Percentiles rank a stretch among this genome's conserved stretches.
phyloP scores from a whole-genome alignment of 257 asterid species.

The Rauvolfia tetraphylla region DNA sequence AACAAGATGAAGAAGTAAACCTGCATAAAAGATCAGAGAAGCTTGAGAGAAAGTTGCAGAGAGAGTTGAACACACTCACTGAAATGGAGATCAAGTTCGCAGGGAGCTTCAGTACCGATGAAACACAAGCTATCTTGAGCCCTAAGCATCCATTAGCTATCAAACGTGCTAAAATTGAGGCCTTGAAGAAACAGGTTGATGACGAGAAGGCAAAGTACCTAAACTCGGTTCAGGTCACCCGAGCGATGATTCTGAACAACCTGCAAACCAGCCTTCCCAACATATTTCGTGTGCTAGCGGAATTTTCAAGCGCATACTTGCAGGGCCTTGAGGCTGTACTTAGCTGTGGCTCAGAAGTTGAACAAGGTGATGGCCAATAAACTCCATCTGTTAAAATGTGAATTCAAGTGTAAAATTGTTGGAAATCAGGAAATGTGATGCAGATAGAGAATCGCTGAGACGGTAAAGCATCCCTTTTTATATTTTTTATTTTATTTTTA shows the following conservation, averaged over 20 bases:
- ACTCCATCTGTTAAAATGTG: background rate
- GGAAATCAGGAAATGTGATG: background rate
- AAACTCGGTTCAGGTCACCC: constrained; percentile 40
- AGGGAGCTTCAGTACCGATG: constrained; percentile 34
- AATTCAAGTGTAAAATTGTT: background rate
- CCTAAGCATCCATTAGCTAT: constrained; percentile 57
- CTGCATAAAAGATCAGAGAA: constrained; percentile 48
- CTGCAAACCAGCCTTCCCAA: constrained; percentile 68
- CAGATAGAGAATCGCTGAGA: background rate
- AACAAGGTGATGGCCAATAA: constrained; percentile 19
- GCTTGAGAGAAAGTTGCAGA: constrained; percentile 53
- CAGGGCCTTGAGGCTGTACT: constrained; percentile 46
- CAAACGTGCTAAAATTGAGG: constrained; percentile 63
- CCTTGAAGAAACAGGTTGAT: constrained; percentile 39
- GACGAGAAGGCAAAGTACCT: constrained; percentile 55
- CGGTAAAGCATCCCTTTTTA: background rate
- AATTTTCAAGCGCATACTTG: constrained; percentile 50
- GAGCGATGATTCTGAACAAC: constrained; percentile 52
- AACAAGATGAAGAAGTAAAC: constrained; percentile 64
- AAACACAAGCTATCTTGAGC: constrained; percentile 28
- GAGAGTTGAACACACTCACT: constrained; percentile 44
- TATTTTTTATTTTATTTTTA: background rate
- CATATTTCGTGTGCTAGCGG: constrained; percentile 50
- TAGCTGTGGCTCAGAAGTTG: constrained; percentile 23
- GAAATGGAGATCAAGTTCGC: constrained; percentile 59